A percentile compares a stretch with the other conserved stretches of the same genome.
phyloP scores from a whole-genome alignment of 441 rosid species.

The Populus hybrid region DNA sequence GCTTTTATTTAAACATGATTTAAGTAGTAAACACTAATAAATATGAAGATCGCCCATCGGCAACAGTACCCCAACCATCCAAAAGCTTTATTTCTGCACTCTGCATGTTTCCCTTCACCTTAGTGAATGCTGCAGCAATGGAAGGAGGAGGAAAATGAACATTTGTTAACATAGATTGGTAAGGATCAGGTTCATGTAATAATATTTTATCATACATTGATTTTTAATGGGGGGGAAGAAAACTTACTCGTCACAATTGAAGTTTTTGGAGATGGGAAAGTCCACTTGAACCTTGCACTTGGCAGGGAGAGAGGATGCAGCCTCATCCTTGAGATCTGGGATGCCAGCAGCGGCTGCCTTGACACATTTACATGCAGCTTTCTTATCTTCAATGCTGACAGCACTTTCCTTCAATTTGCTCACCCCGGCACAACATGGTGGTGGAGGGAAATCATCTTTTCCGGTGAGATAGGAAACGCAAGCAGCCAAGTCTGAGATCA shows the following conservation, averaged over 20 bases:
- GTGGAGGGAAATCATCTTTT: constrained; percentile 5
- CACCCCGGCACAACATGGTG: constrained; percentile 34
- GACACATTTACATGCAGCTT: constrained; percentile 31
- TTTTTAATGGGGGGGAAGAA: too few species aligned
- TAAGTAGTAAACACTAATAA: too few species aligned
- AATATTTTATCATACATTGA: too few species aligned
- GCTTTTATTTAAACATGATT: too few species aligned
- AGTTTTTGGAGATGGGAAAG: constrained; percentile 34
- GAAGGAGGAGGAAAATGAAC: too few species aligned
- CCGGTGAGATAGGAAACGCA: constrained; percentile 29
- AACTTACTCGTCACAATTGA: constrained; percentile 26
- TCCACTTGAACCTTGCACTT: constrained; percentile 25
- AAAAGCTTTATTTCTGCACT: too few species aligned
- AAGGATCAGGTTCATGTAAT: too few species aligned
- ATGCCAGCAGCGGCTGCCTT: constrained; percentile 25
- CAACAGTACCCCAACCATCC: too few species aligned
- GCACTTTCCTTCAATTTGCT: constrained; percentile 20
- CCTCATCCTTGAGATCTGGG: constrained; percentile 24
- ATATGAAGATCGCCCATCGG: too few species aligned
- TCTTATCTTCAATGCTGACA: constrained; percentile 22
- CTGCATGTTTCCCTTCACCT: too few species aligned
- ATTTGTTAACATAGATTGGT: too few species aligned
- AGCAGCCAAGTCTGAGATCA: constrained; percentile 12
- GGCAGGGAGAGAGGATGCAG: constrained; percentile 34
- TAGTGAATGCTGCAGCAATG: too few species aligned